Base-by-base conservation (phyloP, 768 basidiomycete species). In the Leucocoprinus leucothites region DNA sequence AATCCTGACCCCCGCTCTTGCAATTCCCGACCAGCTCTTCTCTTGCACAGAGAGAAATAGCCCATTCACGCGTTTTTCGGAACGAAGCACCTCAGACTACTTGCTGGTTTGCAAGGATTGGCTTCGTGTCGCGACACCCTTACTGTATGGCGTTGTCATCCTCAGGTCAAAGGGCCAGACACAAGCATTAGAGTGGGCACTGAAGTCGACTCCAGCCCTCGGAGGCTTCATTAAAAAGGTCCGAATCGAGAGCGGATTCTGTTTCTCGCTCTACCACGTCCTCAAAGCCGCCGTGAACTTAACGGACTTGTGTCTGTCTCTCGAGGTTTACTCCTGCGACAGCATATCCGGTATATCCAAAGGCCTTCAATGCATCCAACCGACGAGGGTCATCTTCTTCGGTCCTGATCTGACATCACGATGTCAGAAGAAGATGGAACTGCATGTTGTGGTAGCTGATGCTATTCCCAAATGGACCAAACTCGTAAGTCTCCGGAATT, bases 151-250 rank as follows among this genome's bases (percentile, higher is more conserved):
- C 14, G 60, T 64, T 5, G 63, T 69, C 6, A 49, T 67, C 9
- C 13, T 66, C 3, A 61, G 65, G n/a, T 64, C 59, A 0, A 63
- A 52, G 41, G 62, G 62, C 7, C 67, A 66, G 47, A 61, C 61
- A 0, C 31, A 55, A 3, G 60, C 65, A 6, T 43, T 67, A n/a
- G 57, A 58, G 13, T 45, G 44, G 0, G 56, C 61, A 0, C 51
- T 68, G 1, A 51, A 58, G 19, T 36, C 21, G 3, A 64, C 64
- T 40, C 19, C 34, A 9, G 41, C 51, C 4, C 58, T 67, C 2
- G 67, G 63, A 18, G 9, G 21, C 3, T 63, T 64, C 42, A 64
- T 66, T 41, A 59, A 61, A 47, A 66, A 65, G 41, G 53, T 67
- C 9, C 60, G 65, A n/a, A 53, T 66, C 28, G 64, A 66, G 51